A percentile compares a stretch with the other conserved stretches of the same genome.
phyloP scores from a whole-genome alignment of 257 asterid species.

The Eucommia ulmoides region DNA sequence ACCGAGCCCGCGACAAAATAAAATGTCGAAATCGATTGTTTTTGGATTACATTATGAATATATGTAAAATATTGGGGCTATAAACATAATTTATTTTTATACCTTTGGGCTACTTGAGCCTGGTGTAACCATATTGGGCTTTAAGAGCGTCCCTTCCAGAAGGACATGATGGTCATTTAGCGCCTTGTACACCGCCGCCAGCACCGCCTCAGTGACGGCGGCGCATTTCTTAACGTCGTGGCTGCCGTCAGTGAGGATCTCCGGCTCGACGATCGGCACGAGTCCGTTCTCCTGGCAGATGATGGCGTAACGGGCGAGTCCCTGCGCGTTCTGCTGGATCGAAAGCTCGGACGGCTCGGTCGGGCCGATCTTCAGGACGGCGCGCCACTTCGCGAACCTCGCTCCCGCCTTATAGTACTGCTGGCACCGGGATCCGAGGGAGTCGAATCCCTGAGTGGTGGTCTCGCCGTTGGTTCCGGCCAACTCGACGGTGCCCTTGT shows the following conservation, averaged over 20 bases:
- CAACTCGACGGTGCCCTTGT: conserved; percentile 68
- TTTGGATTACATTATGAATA: no score
- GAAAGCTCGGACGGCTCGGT: conserved; percentile 65
- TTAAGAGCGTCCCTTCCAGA: conserved; percentile 78
- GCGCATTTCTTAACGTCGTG: conserved; percentile 67
- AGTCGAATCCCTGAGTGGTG: conserved; percentile 75
- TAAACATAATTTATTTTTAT: no score
- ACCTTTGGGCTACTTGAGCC: conserved; percentile 82
- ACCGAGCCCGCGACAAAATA: no score
- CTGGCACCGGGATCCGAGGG: conserved; percentile 55
- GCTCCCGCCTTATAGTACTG: conserved; percentile 91
- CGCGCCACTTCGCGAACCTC: conserved; percentile 82
- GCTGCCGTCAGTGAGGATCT: conserved; percentile 59
- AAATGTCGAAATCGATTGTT: no score
- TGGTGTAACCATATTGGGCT: conserved; percentile 92
- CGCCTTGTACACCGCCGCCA: conserved; percentile 79
- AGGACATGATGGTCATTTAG: conserved; percentile 80
- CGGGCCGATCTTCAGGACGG: conserved; percentile 65
- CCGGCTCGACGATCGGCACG: conserved; percentile 87
- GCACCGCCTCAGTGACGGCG: conserved; percentile 58
- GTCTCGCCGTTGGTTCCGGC: conserved; percentile 77
- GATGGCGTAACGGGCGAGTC: conserved; percentile 80
- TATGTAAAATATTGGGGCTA: no score
- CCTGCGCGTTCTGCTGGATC: conserved; percentile 77
- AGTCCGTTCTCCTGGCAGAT: conserved; percentile 87